Evolutionary conservation across 345 rosid genomes (phyloP).

Genomic region (Hevea brasiliensis): DNA sequence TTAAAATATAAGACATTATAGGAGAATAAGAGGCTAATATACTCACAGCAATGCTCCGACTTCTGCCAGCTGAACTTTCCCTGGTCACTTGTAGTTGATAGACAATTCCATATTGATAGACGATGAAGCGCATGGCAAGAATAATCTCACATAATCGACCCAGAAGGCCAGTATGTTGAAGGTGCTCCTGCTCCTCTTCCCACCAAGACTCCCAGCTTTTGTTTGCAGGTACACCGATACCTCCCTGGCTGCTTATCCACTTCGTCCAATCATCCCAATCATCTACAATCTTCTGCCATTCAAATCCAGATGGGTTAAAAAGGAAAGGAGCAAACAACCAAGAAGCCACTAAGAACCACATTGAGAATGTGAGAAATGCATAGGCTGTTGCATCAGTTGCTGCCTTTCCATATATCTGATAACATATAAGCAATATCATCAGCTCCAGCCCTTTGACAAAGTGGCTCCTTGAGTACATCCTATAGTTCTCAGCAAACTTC

Average conservation of each 20-base stretch:
- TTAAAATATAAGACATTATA: background rate
- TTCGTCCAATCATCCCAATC: constrained; percentile 98
- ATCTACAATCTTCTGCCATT: constrained; percentile 97
- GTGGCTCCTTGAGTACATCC: constrained; percentile 98
- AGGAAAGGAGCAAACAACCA: constrained; percentile 89
- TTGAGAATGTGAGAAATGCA: constrained; percentile 59
- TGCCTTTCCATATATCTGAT: constrained; percentile 62
- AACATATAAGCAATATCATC: constrained; percentile 67
- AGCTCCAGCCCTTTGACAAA: constrained; percentile 88
- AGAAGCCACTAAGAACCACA: constrained; percentile 88
- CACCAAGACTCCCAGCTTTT: constrained; percentile 99
- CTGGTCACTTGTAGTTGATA: constrained; percentile 70
- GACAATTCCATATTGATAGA: constrained; percentile 89
- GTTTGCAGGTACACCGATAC: constrained; percentile 86
- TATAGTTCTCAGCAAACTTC: constrained; percentile 95
- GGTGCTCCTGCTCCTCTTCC: constrained; percentile 97
- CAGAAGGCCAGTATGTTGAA: constrained; percentile 62
- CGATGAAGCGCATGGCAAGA: constrained; percentile 70
- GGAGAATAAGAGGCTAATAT: background rate
- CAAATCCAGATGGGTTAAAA: constrained; percentile 93
- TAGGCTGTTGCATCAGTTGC: constrained; percentile 34
- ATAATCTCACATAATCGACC: constrained; percentile 78
- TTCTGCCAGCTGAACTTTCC: constrained; percentile 52
- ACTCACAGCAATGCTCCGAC: constrained; percentile 66
- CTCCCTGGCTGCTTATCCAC: constrained; percentile 91